phyloP scores from a whole-genome alignment of 345 rosid genomes.

The Salix suchowensis region DNA sequence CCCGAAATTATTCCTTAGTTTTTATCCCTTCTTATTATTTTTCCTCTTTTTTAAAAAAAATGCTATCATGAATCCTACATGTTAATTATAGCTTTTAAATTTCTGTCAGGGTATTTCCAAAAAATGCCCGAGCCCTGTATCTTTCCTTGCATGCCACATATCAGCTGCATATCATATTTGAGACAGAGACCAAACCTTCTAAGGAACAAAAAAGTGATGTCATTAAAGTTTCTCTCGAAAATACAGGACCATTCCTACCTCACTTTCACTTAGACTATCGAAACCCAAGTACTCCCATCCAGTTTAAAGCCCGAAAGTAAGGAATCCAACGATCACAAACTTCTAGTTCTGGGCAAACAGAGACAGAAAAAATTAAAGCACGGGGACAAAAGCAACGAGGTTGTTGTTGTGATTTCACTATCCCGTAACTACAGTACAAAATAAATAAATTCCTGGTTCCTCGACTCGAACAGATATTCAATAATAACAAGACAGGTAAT shows the following conservation, averaged over 20 bases:
- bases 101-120: not conserved
- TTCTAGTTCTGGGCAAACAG: not conserved
- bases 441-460: not conserved
- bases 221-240: constrained; percentile 3
- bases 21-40: not conserved
- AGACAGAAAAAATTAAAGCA: not conserved
- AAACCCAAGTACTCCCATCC: not conserved
- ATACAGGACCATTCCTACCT: not conserved
- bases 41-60: no score
- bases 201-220: not conserved
- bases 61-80: not conserved
- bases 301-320: not conserved
- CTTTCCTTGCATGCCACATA: not conserved
- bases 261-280: not conserved
- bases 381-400: not conserved
- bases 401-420: not conserved
- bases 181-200: not conserved
- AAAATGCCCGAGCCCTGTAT: not conserved
- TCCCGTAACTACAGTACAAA: not conserved
- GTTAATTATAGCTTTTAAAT: no score
- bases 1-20: no score
- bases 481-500: not conserved
- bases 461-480: not conserved
- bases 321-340: not conserved
- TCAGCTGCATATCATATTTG: not conserved